Percentiles rank a stretch among this genome's conserved stretches.
Conservation (phyloP, 2,329 filamentous ascomycete genomes). For the Colletotrichum euphorbiae region DNA sequence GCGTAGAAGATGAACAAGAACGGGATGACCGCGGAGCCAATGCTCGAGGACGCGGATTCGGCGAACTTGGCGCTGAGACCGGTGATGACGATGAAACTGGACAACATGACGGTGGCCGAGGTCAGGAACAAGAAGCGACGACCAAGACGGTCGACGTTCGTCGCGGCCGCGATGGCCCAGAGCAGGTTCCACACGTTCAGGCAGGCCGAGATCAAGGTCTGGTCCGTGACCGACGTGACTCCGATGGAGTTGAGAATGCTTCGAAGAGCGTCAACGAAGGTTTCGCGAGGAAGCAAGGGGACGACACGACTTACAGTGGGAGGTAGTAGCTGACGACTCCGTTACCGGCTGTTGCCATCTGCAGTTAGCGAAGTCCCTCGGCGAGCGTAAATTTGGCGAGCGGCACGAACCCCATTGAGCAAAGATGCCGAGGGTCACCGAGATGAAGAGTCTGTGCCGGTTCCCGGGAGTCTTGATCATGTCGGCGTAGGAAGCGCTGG, state of each 20-base stretch:
- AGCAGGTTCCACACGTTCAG: conserved; percentile 38
- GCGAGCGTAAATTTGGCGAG: no score
- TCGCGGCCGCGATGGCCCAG: conserved; percentile 34
- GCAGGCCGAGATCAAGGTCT: conserved; percentile 50
- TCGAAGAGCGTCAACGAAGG: not conserved
- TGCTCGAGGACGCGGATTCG: conserved; percentile 40
- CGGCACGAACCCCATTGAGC: conserved; percentile 41
- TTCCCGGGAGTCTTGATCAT: conserved; percentile 44
- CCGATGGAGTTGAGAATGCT: conserved; percentile 39
- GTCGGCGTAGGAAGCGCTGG: conserved; percentile 30
- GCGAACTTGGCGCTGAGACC: conserved; percentile 39
- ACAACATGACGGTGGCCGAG: conserved; percentile 31
- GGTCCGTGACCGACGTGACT: conserved; percentile 50
- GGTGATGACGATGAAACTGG: conserved; percentile 34
- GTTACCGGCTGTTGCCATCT: conserved; percentile 1
- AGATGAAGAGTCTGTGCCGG: conserved; percentile 47
- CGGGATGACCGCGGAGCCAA: conserved; percentile 47
- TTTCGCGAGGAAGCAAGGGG: not conserved
- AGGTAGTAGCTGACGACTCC: conserved; percentile 48
- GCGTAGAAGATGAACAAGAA: conserved; percentile 56
- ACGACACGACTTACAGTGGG: conserved; percentile 34
- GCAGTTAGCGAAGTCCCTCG: no score
- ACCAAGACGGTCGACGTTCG: conserved; percentile 35
- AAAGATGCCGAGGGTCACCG: conserved; percentile 46
- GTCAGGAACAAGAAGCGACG: conserved; percentile 36